These are phyloP conservation scores for Fusarium continuum DNA, from an alignment of 2,329 filamentous ascomycete genomes.

Conservation along the genomic window DNA sequence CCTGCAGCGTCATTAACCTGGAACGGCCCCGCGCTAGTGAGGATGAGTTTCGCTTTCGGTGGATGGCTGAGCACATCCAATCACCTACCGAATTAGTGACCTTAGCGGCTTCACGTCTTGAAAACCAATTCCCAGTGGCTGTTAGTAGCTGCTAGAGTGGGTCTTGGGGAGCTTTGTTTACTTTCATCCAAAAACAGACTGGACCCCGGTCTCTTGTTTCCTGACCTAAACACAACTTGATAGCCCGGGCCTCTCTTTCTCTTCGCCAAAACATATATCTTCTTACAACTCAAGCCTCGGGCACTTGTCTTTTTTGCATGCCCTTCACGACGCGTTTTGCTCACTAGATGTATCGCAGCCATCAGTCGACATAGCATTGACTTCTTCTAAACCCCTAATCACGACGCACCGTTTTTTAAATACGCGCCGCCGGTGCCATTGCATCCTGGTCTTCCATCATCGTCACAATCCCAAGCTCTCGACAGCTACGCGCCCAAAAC, in stretches of 20 bases:
- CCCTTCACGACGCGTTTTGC: constrained; percentile 22
- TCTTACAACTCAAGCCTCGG: constrained; percentile 20
- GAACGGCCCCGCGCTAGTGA: constrained; percentile 16
- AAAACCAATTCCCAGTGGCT: constrained; percentile 12
- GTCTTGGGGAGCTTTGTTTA: constrained; percentile 46
- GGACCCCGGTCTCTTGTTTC: constrained; percentile 24
- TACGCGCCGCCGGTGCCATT: constrained; percentile 37
- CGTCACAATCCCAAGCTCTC: constrained; percentile 32
- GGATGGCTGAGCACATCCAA: background rate
- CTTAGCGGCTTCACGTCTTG: constrained; percentile 6
- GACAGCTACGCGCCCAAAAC: constrained; percentile 31
- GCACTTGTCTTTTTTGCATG: constrained; percentile 19
- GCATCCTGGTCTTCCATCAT: constrained; percentile 32
- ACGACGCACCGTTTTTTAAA: constrained; percentile 21
- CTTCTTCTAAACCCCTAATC: constrained; percentile 9
- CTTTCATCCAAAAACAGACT: constrained; percentile 48
- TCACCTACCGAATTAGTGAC: background rate
- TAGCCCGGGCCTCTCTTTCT: constrained; percentile 31
- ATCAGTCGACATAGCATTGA: constrained; percentile 35
- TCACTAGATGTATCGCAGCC: constrained; percentile 24
- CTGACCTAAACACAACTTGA: constrained; percentile 37
- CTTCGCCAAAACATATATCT: constrained; percentile 16
- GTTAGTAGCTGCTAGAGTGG: constrained; percentile 18
- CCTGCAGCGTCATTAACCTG: constrained; percentile 15
- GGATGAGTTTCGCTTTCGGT: constrained; percentile 8